Conservation (phyloP, 2,329 filamentous ascomycete species). For the Pseudofabraea citricarpa region DNA sequence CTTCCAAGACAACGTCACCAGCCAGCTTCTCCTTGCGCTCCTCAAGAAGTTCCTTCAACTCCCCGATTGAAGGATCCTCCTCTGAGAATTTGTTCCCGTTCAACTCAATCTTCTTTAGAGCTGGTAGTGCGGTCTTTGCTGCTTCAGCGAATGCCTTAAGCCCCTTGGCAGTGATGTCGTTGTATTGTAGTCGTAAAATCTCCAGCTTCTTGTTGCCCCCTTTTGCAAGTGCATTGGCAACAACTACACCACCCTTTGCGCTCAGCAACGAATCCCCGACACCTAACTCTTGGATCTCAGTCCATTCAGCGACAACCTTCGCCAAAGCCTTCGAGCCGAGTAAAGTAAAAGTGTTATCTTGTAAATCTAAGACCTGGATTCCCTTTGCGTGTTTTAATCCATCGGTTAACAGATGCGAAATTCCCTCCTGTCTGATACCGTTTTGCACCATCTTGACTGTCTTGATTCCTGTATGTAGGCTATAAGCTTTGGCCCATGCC, state of each 20-base stretch:
- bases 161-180: constrained; percentile 80
- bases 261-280: constrained; percentile 85
- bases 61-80: constrained; percentile 68
- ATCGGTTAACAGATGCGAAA: constrained; percentile 72
- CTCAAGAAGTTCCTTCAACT: constrained; percentile 67
- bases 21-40: constrained; percentile 71
- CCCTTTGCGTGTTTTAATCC: constrained; percentile 67
- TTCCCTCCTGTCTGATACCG: constrained; percentile 91
- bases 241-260: constrained; percentile 67
- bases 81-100: constrained; percentile 95
- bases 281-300: constrained; percentile 73
- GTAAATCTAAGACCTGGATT: constrained; percentile 78
- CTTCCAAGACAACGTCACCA: constrained; percentile 65
- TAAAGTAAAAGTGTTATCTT: constrained; percentile 95
- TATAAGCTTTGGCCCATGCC: constrained; percentile 86
- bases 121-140: constrained; percentile 63
- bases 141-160: constrained; percentile 68
- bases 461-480: constrained; percentile 75
- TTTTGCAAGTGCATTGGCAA: constrained; percentile 68
- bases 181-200: constrained; percentile 82
- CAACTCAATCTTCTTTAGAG: constrained; percentile 79
- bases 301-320: constrained; percentile 70
- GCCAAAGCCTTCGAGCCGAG: constrained; percentile 75
- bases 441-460: constrained; percentile 98
- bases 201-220: constrained; percentile 78